Conservation (phyloP, 495 filamentous ascomycete genomes). For the Penicillium diatomitis region DNA sequence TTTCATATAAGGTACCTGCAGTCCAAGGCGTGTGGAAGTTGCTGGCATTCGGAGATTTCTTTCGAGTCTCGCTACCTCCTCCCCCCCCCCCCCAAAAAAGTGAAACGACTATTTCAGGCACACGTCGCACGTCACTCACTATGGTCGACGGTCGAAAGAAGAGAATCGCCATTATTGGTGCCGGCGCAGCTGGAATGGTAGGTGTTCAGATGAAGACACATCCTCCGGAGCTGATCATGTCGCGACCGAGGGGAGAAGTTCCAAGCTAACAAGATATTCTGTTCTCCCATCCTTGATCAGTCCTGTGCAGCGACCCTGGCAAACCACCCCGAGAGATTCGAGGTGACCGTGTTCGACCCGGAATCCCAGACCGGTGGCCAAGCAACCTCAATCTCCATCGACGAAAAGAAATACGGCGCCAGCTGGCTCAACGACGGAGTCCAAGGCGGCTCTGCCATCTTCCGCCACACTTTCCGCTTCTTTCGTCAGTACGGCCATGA, state of each 20-base stretch:
- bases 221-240: not conserved
- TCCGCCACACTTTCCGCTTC: slow-evolving; percentile 75
- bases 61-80: too few species aligned
- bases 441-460: slow-evolving; percentile 70
- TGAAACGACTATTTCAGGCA: not conserved
- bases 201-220: not conserved
- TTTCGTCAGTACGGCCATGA: slow-evolving; percentile 59
- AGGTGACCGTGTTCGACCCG: slow-evolving; percentile 64
- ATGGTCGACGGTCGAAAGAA: slow-evolving; percentile 9
- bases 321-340: slow-evolving; percentile 63
- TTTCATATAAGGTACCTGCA: too few species aligned
- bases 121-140: not conserved
- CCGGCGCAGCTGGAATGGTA: slow-evolving; percentile 57
- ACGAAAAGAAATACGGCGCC: slow-evolving; percentile 56
- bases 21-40: too few species aligned
- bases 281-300: slow-evolving; percentile 24
- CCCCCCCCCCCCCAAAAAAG: too few species aligned
- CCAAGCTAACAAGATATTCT: not conserved
- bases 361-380: slow-evolving; percentile 67
- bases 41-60: too few species aligned
- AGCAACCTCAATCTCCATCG: slow-evolving; percentile 66
- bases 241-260: not conserved
- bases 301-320: slow-evolving; percentile 68
- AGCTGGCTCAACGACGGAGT: slow-evolving; percentile 81
- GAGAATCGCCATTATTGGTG: slow-evolving; percentile 51